Evolutionary conservation across 1,284 basidiomycete species (phyloP).

Genomic region (Ceratobasidium sp.): DNA sequence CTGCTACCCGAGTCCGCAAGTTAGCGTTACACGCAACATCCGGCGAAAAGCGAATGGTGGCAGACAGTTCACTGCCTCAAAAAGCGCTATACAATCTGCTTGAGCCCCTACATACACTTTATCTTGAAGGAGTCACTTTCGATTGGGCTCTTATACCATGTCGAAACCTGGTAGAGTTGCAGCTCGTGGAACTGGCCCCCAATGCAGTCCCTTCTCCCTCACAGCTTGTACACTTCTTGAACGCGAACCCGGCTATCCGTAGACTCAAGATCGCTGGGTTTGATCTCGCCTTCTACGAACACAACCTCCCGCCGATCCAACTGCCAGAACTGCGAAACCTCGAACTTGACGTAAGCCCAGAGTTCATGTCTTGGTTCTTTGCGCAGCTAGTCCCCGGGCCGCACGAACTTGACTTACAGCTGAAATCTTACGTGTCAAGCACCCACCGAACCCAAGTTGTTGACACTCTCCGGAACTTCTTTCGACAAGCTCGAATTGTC

Average conservation of each 20-base stretch:
- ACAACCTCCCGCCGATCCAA: neutral
- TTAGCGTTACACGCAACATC: constrained; percentile 1
- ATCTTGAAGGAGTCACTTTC: constrained; percentile 1
- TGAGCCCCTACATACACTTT: neutral
- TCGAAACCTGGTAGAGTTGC: constrained; percentile 30
- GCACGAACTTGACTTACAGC: too few species aligned
- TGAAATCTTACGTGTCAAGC: too few species aligned
- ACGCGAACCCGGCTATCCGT: neutral
- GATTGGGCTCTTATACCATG: constrained; percentile 23
- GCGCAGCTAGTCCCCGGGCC: too few species aligned
- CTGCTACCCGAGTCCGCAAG: neutral
- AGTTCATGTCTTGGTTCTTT: too few species aligned
- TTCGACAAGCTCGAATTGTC: too few species aligned
- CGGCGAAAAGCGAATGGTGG: neutral
- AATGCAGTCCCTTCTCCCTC: neutral
- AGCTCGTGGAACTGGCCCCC: constrained; percentile 1
- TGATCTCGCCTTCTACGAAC: neutral
- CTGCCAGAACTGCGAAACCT: neutral
- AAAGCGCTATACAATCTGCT: constrained; percentile 1
- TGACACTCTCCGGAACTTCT: too few species aligned
- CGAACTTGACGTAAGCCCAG: neutral
- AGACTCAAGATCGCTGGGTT: constrained; percentile 3
- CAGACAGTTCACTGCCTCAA: neutral
- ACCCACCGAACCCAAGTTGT: too few species aligned
- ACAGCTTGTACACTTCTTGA: constrained; percentile 1